These are phyloP conservation scores for Colletotrichum sp. DNA, from an alignment of 2,329 filamentous ascomycete genomes.

Conservation along the genomic window DNA sequence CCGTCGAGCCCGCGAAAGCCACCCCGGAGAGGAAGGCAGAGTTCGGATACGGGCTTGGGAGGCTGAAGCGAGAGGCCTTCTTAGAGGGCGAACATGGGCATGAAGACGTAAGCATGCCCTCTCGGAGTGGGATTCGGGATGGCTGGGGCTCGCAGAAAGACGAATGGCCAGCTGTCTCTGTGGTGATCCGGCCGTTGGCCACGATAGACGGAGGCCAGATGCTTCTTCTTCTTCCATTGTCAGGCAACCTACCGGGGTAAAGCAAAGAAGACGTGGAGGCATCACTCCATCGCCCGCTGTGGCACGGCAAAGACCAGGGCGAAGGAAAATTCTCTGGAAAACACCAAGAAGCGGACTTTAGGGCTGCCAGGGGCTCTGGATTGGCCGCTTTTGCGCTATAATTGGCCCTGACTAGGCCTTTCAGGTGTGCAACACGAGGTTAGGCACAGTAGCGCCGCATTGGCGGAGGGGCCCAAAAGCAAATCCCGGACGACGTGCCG, in stretches of 20 bases:
- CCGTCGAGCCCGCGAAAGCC: not conserved
- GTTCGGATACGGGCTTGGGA: not conserved
- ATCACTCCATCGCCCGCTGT: not conserved
- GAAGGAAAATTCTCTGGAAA: not conserved
- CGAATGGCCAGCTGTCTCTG: conserved; percentile 10
- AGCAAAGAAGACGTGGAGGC: not conserved
- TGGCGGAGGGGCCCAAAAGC: conserved; percentile 3
- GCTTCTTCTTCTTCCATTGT: not conserved
- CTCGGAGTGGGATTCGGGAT: not conserved
- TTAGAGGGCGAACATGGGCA: not conserved
- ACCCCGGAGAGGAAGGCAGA: not conserved
- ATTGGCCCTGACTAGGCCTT: not conserved
- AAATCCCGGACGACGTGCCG: conserved; percentile 1
- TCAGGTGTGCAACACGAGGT: conserved; percentile 18
- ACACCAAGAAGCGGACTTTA: not conserved
- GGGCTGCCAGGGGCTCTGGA: not conserved
- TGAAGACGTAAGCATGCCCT: not conserved
- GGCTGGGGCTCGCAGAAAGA: not conserved
- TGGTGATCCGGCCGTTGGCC: not conserved
- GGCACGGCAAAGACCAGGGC: not conserved
- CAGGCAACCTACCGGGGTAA: not conserved
- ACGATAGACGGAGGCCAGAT: not conserved
- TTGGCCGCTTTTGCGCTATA: not conserved
- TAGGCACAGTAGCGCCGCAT: conserved; percentile 18
- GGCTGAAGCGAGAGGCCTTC: not conserved